These are phyloP conservation scores for Trichosporon asahii DNA, from an alignment of 1,284 basidiomycete species.

Conservation along the genomic window DNA sequence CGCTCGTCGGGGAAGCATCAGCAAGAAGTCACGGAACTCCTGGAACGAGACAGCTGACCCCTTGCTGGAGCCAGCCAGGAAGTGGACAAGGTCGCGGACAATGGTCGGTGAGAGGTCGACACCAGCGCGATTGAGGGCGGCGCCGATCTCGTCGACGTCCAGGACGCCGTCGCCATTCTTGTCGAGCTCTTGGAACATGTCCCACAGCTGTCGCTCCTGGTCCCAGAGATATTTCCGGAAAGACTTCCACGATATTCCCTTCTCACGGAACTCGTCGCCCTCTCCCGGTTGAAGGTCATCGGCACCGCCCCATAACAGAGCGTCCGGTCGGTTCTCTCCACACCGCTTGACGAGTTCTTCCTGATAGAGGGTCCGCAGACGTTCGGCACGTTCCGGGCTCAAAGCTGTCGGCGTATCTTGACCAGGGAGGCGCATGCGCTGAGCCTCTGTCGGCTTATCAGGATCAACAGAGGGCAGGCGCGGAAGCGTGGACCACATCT, in stretches of 20 bases:
- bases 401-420: conserved; percentile 53
- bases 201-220: conserved; percentile 69
- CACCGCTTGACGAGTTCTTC: conserved; percentile 68
- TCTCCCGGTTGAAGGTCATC: conserved; percentile 48
- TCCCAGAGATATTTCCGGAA: conserved; percentile 58
- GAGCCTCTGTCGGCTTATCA: conserved; percentile 36
- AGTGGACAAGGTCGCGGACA: conserved; percentile 74
- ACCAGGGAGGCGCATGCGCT: conserved; percentile 47
- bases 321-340: conserved; percentile 43
- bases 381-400: conserved; percentile 65
- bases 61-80: conserved; percentile 58
- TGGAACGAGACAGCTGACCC: conserved; percentile 63
- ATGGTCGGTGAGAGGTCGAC: conserved; percentile 65
- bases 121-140: conserved; percentile 69
- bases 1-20: conserved; percentile 75
- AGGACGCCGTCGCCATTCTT: conserved; percentile 77
- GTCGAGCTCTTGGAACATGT: conserved; percentile 82
- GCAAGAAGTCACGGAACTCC: conserved; percentile 85
- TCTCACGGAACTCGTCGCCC: conserved; percentile 29
- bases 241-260: conserved; percentile 66
- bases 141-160: conserved; percentile 66
- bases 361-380: conserved; percentile 68
- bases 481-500: conserved; percentile 50
- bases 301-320: conserved; percentile 55
- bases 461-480: conserved; percentile 33